Evolutionary conservation across 192 early-diverging fungal genomes (phyloP).

Genomic region (Coemansia sp.): DNA sequence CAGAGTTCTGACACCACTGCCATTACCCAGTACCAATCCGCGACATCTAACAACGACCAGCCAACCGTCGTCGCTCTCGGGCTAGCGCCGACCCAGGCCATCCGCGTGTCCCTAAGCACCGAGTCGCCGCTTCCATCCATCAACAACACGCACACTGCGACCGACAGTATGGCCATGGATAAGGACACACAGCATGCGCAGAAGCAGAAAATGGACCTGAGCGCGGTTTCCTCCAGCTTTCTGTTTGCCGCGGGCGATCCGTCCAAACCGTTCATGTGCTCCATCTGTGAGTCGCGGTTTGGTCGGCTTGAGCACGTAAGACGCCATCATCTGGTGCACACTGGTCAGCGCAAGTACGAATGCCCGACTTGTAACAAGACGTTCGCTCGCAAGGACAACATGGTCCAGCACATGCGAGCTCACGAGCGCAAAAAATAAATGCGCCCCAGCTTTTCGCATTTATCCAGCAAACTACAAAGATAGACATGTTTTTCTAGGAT

Average conservation of each 20-base stretch:
- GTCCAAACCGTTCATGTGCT: slow-evolving; percentile 50
- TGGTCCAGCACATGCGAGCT: slow-evolving; percentile 77
- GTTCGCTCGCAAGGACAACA: slow-evolving; percentile 77
- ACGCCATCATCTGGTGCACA: slow-evolving; percentile 56
- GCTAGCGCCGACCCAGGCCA: slow-evolving; percentile 3
- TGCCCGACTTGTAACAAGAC: slow-evolving; percentile 63
- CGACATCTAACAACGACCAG: background rate
- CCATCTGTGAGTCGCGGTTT: slow-evolving; percentile 60
- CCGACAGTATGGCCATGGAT: too few species aligned
- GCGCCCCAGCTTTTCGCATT: background rate
- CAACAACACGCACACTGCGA: background rate
- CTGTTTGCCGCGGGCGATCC: slow-evolving; percentile 23
- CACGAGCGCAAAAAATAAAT: slow-evolving; percentile 52
- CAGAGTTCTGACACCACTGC: background rate
- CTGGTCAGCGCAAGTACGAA: slow-evolving; percentile 66
- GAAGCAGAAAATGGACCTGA: background rate
- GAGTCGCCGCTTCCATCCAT: background rate
- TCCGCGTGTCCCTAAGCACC: slow-evolving; percentile 3
- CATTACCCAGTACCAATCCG: background rate
- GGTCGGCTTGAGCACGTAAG: slow-evolving; percentile 55
- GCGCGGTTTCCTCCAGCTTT: background rate
- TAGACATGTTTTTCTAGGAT: background rate
- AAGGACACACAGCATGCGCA: background rate
- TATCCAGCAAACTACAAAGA: background rate
- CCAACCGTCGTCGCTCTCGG: background rate